Evolutionary conservation across 2,329 filamentous ascomycete genomes (phyloP).

Genomic region (Didymella pomorum): DNA sequence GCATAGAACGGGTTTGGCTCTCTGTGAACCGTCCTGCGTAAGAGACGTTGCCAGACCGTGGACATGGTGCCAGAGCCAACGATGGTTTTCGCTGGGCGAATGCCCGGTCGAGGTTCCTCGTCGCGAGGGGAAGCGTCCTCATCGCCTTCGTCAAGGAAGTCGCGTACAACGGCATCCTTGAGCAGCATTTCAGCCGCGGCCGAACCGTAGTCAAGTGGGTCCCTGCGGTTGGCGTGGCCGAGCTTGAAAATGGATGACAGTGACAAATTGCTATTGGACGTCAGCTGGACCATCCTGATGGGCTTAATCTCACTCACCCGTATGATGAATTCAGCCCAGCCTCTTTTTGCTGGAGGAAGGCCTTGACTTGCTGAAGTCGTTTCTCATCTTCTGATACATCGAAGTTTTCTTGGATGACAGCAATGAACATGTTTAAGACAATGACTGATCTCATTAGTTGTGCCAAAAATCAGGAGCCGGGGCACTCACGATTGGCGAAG

Average conservation of each 20-base stretch:
- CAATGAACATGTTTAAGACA: constrained; percentile 99
- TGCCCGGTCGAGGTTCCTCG: constrained; percentile 45
- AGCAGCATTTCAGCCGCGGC: constrained; percentile 95
- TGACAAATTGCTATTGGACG: constrained; percentile 68
- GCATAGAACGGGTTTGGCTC: constrained; percentile 97
- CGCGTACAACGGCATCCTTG: constrained; percentile 92
- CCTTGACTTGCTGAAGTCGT: constrained; percentile 92
- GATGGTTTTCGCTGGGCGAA: constrained; percentile 51
- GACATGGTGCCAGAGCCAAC: constrained; percentile 68
- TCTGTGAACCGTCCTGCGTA: constrained; percentile 64
- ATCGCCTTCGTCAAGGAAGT: constrained; percentile 84
- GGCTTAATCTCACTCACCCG: constrained; percentile 52
- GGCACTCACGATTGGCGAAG: constrained; percentile 72
- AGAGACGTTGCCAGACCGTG: constrained; percentile 67
- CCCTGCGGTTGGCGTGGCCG: constrained; percentile 70
- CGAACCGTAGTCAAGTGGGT: constrained; percentile 90
- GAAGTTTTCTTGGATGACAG: constrained; percentile 99
- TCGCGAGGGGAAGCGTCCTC: constrained; percentile 33
- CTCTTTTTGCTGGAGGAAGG: constrained; percentile 91
- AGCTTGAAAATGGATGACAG: constrained; percentile 70
- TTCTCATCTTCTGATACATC: constrained; percentile 99
- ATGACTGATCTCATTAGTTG: constrained; percentile 64
- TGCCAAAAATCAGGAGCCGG: background rate
- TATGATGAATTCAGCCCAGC: constrained; percentile 69
- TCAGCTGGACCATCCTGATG: constrained; percentile 18